A percentile compares a stretch with the other conserved stretches of the same genome.
Evolutionary conservation across 805 yeast species (phyloP).

Genomic region (Danielia oregonensis): DNA sequence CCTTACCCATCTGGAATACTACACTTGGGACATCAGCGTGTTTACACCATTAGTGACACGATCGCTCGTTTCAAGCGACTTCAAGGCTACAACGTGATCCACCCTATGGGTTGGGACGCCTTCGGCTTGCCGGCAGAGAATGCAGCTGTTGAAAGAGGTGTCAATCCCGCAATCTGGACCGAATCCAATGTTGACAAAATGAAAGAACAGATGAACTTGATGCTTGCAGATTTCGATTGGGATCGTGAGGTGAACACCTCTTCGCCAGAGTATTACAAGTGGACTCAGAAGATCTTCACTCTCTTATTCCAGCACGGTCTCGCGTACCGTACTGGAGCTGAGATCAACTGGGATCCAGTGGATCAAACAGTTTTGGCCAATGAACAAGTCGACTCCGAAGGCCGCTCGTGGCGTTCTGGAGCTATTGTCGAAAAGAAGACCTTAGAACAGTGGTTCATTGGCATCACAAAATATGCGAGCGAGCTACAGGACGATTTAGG

Average conservation of each 20-base stretch:
- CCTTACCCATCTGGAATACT: conserved; percentile 94
- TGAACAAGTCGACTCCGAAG: conserved; percentile 91
- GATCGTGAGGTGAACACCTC: conserved; percentile 85
- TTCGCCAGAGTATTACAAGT: conserved; percentile 80
- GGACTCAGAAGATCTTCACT: conserved; percentile 86
- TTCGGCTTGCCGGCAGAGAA: conserved; percentile 98
- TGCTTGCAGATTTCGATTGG: conserved; percentile 93
- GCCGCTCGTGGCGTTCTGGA: conserved; percentile 96
- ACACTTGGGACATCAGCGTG: conserved; percentile 93
- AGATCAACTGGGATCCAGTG: conserved; percentile 97
- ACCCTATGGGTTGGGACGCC: conserved; percentile 99
- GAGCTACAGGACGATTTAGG: conserved; percentile 63
- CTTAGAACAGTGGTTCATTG: conserved; percentile 90
- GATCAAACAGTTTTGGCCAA: conserved; percentile 92
- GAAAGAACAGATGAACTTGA: conserved; percentile 74
- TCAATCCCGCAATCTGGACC: conserved; percentile 85
- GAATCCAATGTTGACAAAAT: conserved; percentile 71
- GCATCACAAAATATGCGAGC: conserved; percentile 78
- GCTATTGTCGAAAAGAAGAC: conserved; percentile 82
- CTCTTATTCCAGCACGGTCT: conserved; percentile 69
- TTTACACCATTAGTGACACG: conserved; percentile 85
- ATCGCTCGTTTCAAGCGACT: conserved; percentile 74
- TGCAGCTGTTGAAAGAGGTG: conserved; percentile 85
- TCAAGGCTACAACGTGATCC: conserved; percentile 74
- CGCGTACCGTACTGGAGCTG: conserved; percentile 83